These are phyloP conservation scores for Cyberlindnera lachancei DNA, from an alignment of 805 yeast genomes.

Conservation along the genomic window DNA sequence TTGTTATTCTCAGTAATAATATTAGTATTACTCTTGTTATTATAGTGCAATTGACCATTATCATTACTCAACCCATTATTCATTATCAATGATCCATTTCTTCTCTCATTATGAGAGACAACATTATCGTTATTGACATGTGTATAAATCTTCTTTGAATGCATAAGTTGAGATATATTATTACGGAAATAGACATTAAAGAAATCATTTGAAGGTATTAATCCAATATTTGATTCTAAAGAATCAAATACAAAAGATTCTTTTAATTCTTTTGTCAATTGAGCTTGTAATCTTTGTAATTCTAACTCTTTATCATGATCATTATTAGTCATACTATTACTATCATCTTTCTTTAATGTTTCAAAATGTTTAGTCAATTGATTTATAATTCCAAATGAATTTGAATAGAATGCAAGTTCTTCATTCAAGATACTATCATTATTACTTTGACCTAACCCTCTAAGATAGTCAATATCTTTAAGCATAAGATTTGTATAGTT, in stretches of 20 bases:
- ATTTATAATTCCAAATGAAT: constrained; percentile 8
- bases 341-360: neutral
- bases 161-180: too few relatives aligned
- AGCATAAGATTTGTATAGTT: constrained; percentile 7
- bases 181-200: constrained; percentile 13
- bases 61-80: too few relatives aligned
- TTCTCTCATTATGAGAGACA: too few relatives aligned
- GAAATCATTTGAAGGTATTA: constrained; percentile 19
- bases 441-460: too few relatives aligned
- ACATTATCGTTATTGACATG: too few relatives aligned
- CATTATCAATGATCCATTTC: too few relatives aligned
- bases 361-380: constrained; percentile 1
- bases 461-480: constrained; percentile 8
- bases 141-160: too few relatives aligned
- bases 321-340: constrained; percentile 2
- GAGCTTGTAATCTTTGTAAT: constrained; percentile 4
- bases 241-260: constrained; percentile 13
- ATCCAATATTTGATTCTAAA: constrained; percentile 13
- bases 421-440: constrained; percentile 11
- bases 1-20: too few relatives aligned
- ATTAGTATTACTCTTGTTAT: too few relatives aligned
- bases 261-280: constrained; percentile 9
- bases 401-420: constrained; percentile 12
- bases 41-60: too few relatives aligned
- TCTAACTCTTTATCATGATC: too few relatives aligned